These are phyloP conservation scores for Vaccinium macrocarpon DNA, from an alignment of 148 eudicot species.

Conservation along the genomic window DNA sequence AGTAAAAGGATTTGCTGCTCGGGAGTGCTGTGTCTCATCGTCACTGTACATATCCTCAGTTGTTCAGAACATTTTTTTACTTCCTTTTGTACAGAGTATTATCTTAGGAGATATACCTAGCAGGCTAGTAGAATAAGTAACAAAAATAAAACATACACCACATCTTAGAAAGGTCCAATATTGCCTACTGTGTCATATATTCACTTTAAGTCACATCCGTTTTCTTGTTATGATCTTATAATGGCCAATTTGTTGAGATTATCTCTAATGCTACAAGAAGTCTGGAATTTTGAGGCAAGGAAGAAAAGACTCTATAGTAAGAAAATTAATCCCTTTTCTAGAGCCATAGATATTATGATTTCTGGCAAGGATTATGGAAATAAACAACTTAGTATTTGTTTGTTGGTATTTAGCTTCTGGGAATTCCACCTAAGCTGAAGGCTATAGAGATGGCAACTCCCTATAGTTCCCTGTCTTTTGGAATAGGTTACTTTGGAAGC, in stretches of 20 bases:
- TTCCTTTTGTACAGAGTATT: neutral
- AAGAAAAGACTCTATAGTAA: neutral
- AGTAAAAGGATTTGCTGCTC: constrained; percentile 90
- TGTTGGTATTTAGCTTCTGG: constrained; percentile 38
- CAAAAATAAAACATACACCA: neutral
- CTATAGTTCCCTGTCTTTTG: constrained; percentile 76
- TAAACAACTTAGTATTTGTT: neutral
- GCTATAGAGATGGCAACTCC: constrained; percentile 88
- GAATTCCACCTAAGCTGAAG: constrained; percentile 49
- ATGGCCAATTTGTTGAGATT: neutral
- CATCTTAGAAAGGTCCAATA: neutral
- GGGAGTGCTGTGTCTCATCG: constrained; percentile 79
- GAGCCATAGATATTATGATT: neutral
- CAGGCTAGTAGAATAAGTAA: neutral
- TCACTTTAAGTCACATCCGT: neutral
- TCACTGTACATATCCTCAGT: constrained; percentile 48
- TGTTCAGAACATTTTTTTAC: neutral
- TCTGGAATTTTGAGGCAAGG: neutral
- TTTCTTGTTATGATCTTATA: neutral
- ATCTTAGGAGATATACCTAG: neutral
- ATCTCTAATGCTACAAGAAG: neutral
- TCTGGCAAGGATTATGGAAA: neutral
- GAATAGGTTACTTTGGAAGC: constrained; percentile 85
- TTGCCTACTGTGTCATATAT: neutral
- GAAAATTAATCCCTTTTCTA: neutral